phyloP scores from a whole-genome alignment of 2,329 filamentous ascomycete species.

The Fonsecaea pedrosoi region DNA sequence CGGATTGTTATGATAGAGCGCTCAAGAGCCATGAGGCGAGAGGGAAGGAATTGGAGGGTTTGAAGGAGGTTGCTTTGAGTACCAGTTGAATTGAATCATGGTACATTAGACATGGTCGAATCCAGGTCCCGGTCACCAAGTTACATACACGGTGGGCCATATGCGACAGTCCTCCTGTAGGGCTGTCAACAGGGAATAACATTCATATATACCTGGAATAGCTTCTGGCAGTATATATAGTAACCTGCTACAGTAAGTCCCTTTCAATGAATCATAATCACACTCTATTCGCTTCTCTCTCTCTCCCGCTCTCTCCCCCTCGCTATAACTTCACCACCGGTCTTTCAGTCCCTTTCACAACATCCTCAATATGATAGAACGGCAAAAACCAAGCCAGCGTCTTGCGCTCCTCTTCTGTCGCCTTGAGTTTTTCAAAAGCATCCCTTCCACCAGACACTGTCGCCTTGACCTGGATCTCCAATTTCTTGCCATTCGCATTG shows the following conservation, averaged over 20 bases:
- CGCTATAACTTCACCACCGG: no score
- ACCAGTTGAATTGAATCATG: background rate
- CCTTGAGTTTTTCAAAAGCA: constrained; percentile 18
- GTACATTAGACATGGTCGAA: no score
- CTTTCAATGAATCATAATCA: no score
- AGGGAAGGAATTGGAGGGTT: constrained; percentile 14
- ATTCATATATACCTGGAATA: no score
- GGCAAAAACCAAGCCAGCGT: constrained; percentile 19
- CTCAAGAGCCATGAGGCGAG: constrained; percentile 24
- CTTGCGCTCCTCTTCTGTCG: constrained; percentile 18
- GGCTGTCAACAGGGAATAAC: no score
- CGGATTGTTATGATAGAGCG: constrained; percentile 44
- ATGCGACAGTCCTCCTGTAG: no score
- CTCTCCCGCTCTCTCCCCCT: no score
- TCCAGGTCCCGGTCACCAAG: no score
- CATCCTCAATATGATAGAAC: constrained; percentile 27
- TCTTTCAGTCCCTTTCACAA: constrained; percentile 5
- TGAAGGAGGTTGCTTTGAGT: constrained; percentile 16
- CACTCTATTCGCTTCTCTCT: no score
- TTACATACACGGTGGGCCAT: no score
- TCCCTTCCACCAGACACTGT: constrained; percentile 16
- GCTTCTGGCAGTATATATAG: no score
- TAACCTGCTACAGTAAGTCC: no score
- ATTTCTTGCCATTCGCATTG: constrained; percentile 33
- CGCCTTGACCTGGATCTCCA: constrained; percentile 31